A percentile compares a stretch with the other conserved stretches of the same genome.
Conservation (phyloP, 148 eudicot species). For the Diospyros lotus region DNA sequence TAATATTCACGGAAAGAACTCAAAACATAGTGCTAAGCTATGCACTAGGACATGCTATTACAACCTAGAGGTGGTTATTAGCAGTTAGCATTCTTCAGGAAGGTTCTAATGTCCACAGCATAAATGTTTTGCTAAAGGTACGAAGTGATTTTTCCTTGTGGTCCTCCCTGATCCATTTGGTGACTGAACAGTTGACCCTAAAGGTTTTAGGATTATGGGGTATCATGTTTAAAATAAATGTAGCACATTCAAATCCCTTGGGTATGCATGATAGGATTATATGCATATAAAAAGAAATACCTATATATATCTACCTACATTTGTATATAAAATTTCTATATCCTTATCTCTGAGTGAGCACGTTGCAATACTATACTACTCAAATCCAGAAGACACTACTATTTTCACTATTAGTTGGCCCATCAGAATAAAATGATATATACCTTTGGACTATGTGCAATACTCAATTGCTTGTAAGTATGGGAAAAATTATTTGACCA, state of each 20-base stretch:
- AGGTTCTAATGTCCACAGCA: no score
- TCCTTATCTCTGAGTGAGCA: no score
- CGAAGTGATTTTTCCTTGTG: no score
- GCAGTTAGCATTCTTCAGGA: no score
- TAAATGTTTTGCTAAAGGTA: no score
- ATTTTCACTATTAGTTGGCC: no score
- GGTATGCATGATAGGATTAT: not conserved
- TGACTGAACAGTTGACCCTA: not conserved
- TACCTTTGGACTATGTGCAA: conserved; percentile 81
- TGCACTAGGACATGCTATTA: not conserved
- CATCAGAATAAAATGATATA: not conserved
- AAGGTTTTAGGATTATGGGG: not conserved
- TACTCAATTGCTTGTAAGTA: conserved; percentile 63
- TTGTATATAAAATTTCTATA: no score
- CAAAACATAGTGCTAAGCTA: not conserved
- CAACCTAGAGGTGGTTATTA: not conserved
- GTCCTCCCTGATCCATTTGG: not conserved
- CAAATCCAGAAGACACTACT: no score
- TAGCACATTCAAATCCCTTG: not conserved
- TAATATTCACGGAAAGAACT: not conserved
- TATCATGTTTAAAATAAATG: not conserved
- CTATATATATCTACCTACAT: no score
- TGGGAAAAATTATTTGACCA: conserved; percentile 79
- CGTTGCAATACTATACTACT: no score
- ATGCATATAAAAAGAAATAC: no score